Base-by-base conservation (phyloP, 208 protist species). In the Angomonas ambiguus region DNA sequence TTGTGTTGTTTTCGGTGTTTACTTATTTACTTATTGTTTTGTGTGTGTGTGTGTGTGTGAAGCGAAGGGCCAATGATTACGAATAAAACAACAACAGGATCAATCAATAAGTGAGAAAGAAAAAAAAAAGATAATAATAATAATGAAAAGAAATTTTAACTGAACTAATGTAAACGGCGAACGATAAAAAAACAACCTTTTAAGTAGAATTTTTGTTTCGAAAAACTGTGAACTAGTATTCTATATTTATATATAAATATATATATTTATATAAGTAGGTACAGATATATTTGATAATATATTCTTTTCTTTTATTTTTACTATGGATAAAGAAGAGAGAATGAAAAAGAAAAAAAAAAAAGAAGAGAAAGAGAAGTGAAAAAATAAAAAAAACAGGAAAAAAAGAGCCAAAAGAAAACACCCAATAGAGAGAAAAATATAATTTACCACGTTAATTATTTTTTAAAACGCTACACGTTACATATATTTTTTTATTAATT, bases 221-320 rank as follows among this genome's bases (percentile, higher is more conserved):
- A 55, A 55, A 20, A 55, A 55, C 6, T 55, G 16, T 5, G 49
- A 55, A 25, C 22, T 30, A 55, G 28, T 8, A 18, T 4, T 30
- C 6, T 55, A 5, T 10, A 55, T 4, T 30, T 55, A 18, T 22
- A 55, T 22, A 25, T 55, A 55, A 55, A 55, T 55, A 18, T 55
- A 18, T 22, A 20, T n/a, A 55, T 4, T 55, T 55, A 25, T 22
- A 55, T 18, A 30, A 4, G 28, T 4, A 22, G 3, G 28, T 4
- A 55, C 6, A n/a, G n/a, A n/a, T n/a, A n/a, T n/a, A n/a, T n/a
- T n/a, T 71, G 8, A 42, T 28, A 59, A 33, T 51, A 45, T 24
- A 65, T 32, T 67, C 67, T 31, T 67, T 35, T 72, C 60, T 41
- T 66, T 62, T 67, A 51, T 56, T 51, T 24, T 49, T 51, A 34